Base-by-base conservation (phyloP, 2,329 filamentous ascomycete species). In the Gnomoniopsis smithogilvyi region DNA sequence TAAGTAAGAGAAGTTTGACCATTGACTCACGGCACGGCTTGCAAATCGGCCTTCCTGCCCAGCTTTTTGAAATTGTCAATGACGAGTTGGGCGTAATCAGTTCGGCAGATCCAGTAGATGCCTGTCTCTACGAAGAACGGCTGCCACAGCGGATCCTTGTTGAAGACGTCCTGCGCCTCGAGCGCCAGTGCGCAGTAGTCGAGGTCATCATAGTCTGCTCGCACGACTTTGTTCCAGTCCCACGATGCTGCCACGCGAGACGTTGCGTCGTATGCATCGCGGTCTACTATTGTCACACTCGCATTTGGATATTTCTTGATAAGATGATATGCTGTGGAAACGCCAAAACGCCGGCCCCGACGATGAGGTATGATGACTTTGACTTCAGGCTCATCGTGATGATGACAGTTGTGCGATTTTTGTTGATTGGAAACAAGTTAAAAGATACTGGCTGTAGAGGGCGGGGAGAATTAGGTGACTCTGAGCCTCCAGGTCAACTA, bases 141-240 rank as follows among this genome's bases (percentile, higher is more conserved):
- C 64, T 77, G 73, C 74, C 82, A 84, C 2, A 87, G 73, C 1
- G 84, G 80, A 55, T 86, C 81, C 1, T 70, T 73, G 56, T 78
- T 78, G 77, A 86, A 91, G 0, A 83, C 72, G 54, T 85, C 80
- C 66, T 87, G 84, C 0, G 88, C 84, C 71, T 90, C 86, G 30
- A 89, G 77, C 0, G 82, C 88, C 21, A 91, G 77, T 52, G 79
- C 71, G 70, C 82, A 85, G 74, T 91, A 90, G 17, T 85, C 70
- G 1, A 82, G 73, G 65, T 88, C 84, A 57, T 82, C 78, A 72
- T 90, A 90, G 70, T 90, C 87, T 51, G 86, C 84, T 58, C 87
- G 84, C 17, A 90, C 79, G 30, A 89, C 85, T 71, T 90, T 90
- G 75, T 89, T 90, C 80, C 86, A 86, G 73, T 91, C 88, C 76